phyloP scores from a whole-genome alignment of 1,139 yeast genomes.

The Yamadazyma siamensis region DNA sequence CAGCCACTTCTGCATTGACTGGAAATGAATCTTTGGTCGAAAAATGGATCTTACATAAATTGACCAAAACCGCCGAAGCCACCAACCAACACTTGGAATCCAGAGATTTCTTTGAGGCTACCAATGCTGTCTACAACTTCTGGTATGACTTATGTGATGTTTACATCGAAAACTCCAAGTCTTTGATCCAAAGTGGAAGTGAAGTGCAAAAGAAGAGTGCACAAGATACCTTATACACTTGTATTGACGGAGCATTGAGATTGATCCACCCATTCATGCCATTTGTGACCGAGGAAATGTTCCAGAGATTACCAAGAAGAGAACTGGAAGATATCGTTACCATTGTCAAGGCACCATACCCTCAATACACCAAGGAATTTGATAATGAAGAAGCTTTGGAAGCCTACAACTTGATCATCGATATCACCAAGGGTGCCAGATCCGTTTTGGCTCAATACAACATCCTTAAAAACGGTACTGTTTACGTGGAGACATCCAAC shows the following conservation, averaged over 20 bases:
- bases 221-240: slow-evolving; percentile 87
- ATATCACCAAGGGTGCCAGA: slow-evolving; percentile 87
- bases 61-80: slow-evolving; percentile 64
- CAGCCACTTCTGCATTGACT: slow-evolving; percentile 54
- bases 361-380: slow-evolving; percentile 58
- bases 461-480: slow-evolving; percentile 83
- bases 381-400: slow-evolving; percentile 62
- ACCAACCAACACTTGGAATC: slow-evolving; percentile 68
- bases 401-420: slow-evolving; percentile 80
- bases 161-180: slow-evolving; percentile 95
- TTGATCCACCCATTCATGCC: slow-evolving; percentile 99
- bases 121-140: slow-evolving; percentile 83
- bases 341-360: slow-evolving; percentile 80
- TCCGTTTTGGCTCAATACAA: slow-evolving; percentile 87
- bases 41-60: slow-evolving; percentile 91
- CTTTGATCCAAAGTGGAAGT: slow-evolving; percentile 87
- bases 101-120: slow-evolving; percentile 87
- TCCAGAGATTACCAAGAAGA: slow-evolving; percentile 97
- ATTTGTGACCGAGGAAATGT: slow-evolving; percentile 91
- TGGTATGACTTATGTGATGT: slow-evolving; percentile 98
- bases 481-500: slow-evolving; percentile 68
- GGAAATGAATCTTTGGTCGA: slow-evolving; percentile 93
- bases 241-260: slow-evolving; percentile 87
- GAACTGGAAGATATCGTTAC: slow-evolving; percentile 64
- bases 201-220: slow-evolving; percentile 83